A percentile compares a stretch with the other conserved stretches of the same genome.
Evolutionary conservation across 2,329 filamentous ascomycete genomes (phyloP).

Genomic region (Aspergillus hortae): DNA sequence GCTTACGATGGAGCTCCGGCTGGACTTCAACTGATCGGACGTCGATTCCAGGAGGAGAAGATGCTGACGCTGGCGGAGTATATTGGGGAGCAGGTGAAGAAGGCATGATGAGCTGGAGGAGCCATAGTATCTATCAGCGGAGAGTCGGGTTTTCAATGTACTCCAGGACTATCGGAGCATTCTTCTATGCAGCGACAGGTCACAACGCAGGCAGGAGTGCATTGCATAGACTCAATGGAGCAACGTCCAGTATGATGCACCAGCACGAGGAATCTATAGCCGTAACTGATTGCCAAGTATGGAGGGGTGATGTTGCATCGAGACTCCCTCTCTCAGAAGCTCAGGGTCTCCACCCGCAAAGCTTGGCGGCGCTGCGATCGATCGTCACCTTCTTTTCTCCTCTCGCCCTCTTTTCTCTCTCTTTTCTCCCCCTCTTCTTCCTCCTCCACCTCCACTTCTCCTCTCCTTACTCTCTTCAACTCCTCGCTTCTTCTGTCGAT

Average conservation of each 20-base stretch:
- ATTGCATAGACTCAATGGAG: neutral
- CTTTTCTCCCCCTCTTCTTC: slow-evolving; percentile 3
- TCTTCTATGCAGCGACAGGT: neutral
- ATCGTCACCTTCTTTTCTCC: slow-evolving; percentile 10
- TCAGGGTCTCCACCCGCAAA: slow-evolving; percentile 6
- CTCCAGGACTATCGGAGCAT: neutral
- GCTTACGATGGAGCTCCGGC: slow-evolving; percentile 49
- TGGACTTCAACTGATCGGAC: slow-evolving; percentile 46
- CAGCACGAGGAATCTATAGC: neutral
- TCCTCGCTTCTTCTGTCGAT: neutral
- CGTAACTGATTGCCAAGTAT: neutral
- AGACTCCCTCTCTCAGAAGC: neutral
- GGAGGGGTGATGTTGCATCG: neutral
- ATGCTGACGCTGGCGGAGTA: slow-evolving; percentile 45
- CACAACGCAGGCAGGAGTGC: neutral
- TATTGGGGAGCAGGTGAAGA: slow-evolving; percentile 20
- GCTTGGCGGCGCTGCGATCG: slow-evolving; percentile 10
- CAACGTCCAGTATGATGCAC: too few relatives aligned
- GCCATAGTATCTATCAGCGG: neutral
- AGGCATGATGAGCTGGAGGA: neutral
- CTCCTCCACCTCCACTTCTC: slow-evolving; percentile 4
- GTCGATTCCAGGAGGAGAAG: slow-evolving; percentile 53
- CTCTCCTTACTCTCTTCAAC: slow-evolving; percentile 4
- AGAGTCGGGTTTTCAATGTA: neutral
- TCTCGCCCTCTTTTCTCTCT: slow-evolving; percentile 3